Base-by-base conservation (phyloP, 2,329 filamentous ascomycete genomes). In the Annulohypoxylon truncatum region DNA sequence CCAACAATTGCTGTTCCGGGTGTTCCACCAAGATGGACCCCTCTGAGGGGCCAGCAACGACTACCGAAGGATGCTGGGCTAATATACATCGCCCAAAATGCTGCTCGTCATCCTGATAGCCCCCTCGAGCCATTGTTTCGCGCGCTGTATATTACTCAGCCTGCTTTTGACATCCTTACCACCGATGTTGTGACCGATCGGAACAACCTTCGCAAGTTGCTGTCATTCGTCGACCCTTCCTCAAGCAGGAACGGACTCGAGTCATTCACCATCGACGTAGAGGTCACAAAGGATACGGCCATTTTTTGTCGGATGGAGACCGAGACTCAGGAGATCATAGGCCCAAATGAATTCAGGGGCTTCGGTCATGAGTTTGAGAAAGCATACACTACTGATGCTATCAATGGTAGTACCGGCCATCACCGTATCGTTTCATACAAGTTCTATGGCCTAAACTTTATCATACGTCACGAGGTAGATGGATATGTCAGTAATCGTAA, bases 51-150 rank as follows among this genome's bases (percentile, higher is more conserved):
- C 24, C 48, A 74, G 29, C 66, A 33, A 38, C 59, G 57, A 33
- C 48, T 83, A 4, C 63, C 70, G 6, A 76, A 79, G 59, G 81
- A 83, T 70, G 75, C 75, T 7, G 82, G 82, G 5, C 68, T 76
- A 2, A 26, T 79, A n/a, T 83, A 80, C 69, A 80, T 81, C 59
- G 77, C 76, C 24, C 79, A 84, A 61, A 85, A 85, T 73, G 80
- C 80, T 2, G 80, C 79, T 44, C 80, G 81, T 35, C 75, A 80
- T 57, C 81, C 81, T 0, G 70, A 76, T 0, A 79, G 75, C 51
- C 83, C 82, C 0, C 72, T 85, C 3, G 82, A 85, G 64, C 81
- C 82, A 0, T 74, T 84, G 0, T 84, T 85, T 60, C 81, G 82
- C 38, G 76, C 82, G 0, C 62, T 84, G 3, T 81, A 78, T 64